phyloP scores from a whole-genome alignment of 1,284 basidiomycete genomes.

The Cystobasidiaceae sp. region DNA sequence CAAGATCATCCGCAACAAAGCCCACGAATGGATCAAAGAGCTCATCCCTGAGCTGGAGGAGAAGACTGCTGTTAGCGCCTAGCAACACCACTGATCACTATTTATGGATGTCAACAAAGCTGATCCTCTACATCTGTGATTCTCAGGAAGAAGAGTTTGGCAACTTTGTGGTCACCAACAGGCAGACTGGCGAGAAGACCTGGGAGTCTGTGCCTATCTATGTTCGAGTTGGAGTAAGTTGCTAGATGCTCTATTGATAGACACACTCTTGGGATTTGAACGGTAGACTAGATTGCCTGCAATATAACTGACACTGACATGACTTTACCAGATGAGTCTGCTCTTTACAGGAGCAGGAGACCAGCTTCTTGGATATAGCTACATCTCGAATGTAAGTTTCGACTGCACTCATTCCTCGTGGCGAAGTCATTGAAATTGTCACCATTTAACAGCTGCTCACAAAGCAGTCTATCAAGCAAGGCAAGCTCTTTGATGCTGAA shows the following conservation, averaged over 20 bases:
- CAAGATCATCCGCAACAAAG: not conserved
- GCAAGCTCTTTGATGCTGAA: slow-evolving; percentile 48
- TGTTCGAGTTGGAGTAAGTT: slow-evolving; percentile 18
- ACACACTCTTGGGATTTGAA: not conserved
- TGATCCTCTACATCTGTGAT: not conserved
- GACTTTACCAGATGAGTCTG: slow-evolving; percentile 18
- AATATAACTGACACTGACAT: not conserved
- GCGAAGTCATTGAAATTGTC: too few species aligned
- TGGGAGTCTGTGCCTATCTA: slow-evolving; percentile 37
- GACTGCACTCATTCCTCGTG: too few species aligned
- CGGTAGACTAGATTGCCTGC: not conserved
- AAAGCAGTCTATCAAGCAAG: slow-evolving; percentile 60
- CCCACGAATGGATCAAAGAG: slow-evolving; percentile 10
- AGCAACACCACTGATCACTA: too few species aligned
- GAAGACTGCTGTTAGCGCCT: slow-evolving; percentile 16
- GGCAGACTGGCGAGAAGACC: slow-evolving; percentile 29
- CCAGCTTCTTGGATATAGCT: slow-evolving; percentile 12
- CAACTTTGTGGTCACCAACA: slow-evolving; percentile 32
- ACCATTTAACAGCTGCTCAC: not conserved
- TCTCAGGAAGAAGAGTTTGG: slow-evolving; percentile 32
- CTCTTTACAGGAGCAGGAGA: slow-evolving; percentile 25
- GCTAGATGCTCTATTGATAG: not conserved
- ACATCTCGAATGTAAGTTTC: not conserved
- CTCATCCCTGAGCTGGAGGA: slow-evolving; percentile 21
- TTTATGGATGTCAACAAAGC: not conserved